Base-by-base conservation (phyloP, 768 basidiomycete genomes). In the Tricholoma sp. region DNA sequence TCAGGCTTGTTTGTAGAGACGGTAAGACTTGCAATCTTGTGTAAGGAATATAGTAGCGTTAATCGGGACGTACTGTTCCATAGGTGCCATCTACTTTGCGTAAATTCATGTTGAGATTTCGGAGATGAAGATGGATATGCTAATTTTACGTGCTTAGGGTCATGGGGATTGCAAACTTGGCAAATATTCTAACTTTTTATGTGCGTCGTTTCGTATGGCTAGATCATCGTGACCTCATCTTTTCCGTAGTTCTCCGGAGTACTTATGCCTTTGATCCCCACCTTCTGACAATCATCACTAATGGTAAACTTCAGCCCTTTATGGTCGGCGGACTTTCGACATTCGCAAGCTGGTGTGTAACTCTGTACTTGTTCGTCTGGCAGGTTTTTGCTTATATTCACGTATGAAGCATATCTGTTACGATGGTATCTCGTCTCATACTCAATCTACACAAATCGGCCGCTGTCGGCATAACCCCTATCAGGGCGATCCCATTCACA, bases 61-160 rank as follows among this genome's bases (percentile, higher is more conserved):
- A 24, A 24, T 24, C 24, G 24, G 24, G 24, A 28, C 10, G 48
- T 56, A 29, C n/a, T n/a, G 45, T 31, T 17, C 54, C 11, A 4
- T 52, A 82, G 82, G 82, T 53, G 76, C 80, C 1, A 63, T 84
- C 20, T 84, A 83, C 62, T 84, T 80, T 59, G 79, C 73, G 82
- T 83, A 58, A 68, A 80, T 59, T 4, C 28, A 31, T 1, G 15
- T 12, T 20, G 29, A 6, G 15, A n/a, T 10, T 45, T 3, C 37
- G 13, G 24, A 36, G 45, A 11, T 12, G 18, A 13, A 6, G 24
- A 12, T 15, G 18, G 11, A 6, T 6, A 48, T 52, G 37, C 17
- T 53, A 17, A 55, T 20, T 12, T 10, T 20, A 18, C 20, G 31
- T 1, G 8, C 54, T 52, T 4, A 83, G 83, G 6, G 72, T 79